These are phyloP conservation scores for Cladosporium sp. DNA, from an alignment of 2,329 filamentous ascomycete genomes.

Conservation along the genomic window DNA sequence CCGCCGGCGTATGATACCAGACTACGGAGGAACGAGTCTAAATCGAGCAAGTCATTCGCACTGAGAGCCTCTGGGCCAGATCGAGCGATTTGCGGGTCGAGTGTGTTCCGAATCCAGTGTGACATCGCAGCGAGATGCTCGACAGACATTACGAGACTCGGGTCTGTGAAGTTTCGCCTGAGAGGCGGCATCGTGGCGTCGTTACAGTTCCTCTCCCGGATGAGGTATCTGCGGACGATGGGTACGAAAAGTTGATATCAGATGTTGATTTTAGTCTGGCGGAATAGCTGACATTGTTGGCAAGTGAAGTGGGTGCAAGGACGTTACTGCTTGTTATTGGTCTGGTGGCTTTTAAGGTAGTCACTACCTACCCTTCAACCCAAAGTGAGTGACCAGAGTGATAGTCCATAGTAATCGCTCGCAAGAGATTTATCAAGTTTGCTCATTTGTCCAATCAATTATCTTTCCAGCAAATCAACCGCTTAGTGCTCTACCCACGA, in stretches of 20 bases:
- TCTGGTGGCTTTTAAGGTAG: neutral
- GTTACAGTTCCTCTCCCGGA: neutral
- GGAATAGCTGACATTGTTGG: neutral
- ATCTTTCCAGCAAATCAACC: slow-evolving; percentile 16
- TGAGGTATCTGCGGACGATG: neutral
- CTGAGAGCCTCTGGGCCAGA: slow-evolving; percentile 41
- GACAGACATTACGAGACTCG: neutral
- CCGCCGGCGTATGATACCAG: slow-evolving; percentile 18
- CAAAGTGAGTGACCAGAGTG: no score
- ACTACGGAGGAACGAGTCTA: slow-evolving; percentile 15
- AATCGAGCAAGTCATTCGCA: slow-evolving; percentile 35
- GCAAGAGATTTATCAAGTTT: no score
- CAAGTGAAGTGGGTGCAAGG: neutral
- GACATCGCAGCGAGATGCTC: neutral
- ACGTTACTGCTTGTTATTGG: neutral
- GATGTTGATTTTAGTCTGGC: neutral
- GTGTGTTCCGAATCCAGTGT: slow-evolving; percentile 45
- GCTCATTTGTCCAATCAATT: no score
- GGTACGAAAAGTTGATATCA: neutral
- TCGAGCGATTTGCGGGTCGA: slow-evolving; percentile 43
- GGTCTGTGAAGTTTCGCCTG: slow-evolving; percentile 3
- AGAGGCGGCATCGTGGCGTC: neutral
- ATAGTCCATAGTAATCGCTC: no score
- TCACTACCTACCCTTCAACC: slow-evolving; percentile 16
- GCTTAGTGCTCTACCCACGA: slow-evolving; percentile 62